Base-by-base conservation (phyloP, 2,329 filamentous ascomycete species). In the Sporothrix pseudoabietina region DNA sequence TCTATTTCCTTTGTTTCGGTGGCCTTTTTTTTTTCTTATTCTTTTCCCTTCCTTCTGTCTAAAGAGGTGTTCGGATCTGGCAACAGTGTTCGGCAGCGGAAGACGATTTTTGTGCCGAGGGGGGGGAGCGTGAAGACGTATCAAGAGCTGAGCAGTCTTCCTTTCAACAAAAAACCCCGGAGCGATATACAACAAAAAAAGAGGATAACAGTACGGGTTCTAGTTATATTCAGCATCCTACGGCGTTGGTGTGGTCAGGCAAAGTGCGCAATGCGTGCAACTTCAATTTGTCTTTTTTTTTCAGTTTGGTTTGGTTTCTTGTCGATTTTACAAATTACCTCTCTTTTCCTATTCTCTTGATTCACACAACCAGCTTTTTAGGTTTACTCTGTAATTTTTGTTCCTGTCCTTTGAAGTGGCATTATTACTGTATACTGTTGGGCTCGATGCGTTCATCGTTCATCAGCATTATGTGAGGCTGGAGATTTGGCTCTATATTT, bases 61-160 rank as follows among this genome's bases (percentile, higher is more conserved):
- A 4, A 14, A 19, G 30, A 57, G 14, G 44, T 14, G 61, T 52
- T 68, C 30, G 44, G 14, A n/a, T 52, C 44, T 30, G 39, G 22
- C 32, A 26, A 65, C 39, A 26, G 35, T 65, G 44, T 49, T 32
- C 59, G 16, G 9, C 66, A 19, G 14, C 4, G 32, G 9, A 9
- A 12, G 49, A 35, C n/a, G 14, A 32, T 55, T 71, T 61, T 30
- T 47, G 44, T 35, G 7, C 14, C 61, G 52, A 77, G 19, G 57
- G 16, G 47, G 74, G 77, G 78, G 80, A 72, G 44, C 57, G 69
- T 71, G 77, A 80, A 81, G 82, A 84, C 83, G 81, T 78, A 84
- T 87, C 86, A 88, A 88, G 86, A 83, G 86, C 86, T 88, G 86
- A 87, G 82, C 81, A 77, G 84, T 86, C 85, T 86, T 84, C 81